Conservation (phyloP, 345 rosid species). For the Lenwebbia sp. region DNA sequence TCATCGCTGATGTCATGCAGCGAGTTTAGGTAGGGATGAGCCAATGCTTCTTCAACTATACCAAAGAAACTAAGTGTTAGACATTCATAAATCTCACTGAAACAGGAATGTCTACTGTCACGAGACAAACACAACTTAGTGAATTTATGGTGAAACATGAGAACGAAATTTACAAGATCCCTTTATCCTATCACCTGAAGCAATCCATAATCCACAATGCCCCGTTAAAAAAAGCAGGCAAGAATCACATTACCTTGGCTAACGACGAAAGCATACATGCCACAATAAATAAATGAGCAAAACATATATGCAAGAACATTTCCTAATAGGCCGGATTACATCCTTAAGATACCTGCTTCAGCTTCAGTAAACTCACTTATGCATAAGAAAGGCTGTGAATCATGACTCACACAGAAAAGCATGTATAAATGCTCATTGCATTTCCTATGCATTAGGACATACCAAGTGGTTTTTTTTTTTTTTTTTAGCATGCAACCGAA, state of each 20-base stretch:
- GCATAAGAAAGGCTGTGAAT: neutral
- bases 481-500: neutral
- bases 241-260: neutral
- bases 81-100: neutral
- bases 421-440: neutral
- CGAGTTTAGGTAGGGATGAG: constrained; percentile 66
- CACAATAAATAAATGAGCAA: neutral
- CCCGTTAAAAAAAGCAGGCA: neutral
- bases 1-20: constrained; percentile 62
- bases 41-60: constrained; percentile 76
- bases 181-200: neutral
- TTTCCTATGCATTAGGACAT: neutral
- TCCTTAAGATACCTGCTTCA: neutral
- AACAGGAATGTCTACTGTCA: neutral
- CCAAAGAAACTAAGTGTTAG: neutral
- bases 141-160: neutral
- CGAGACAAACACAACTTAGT: neutral
- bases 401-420: neutral
- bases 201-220: neutral
- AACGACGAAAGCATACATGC: neutral
- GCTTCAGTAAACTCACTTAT: neutral
- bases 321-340: neutral
- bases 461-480: neutral
- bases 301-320: neutral
- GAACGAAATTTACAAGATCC: neutral